phyloP scores from a whole-genome alignment of 2,329 filamentous ascomycete species.

The Raffaelea albimanens region DNA sequence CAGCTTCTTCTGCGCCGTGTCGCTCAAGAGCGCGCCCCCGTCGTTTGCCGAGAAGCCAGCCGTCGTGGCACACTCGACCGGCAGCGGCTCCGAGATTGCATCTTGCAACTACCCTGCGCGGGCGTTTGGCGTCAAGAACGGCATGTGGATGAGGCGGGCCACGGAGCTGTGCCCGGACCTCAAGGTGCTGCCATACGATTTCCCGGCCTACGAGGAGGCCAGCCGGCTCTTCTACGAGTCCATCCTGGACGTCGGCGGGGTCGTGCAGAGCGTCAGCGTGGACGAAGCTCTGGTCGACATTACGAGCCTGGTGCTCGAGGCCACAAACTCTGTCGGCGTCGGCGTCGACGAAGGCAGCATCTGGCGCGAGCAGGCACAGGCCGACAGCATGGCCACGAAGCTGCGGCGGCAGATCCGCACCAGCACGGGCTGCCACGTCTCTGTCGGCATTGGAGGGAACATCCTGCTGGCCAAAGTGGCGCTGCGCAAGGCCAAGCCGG shows the following conservation, averaged over 20 bases:
- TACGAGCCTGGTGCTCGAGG: slow-evolving; percentile 62
- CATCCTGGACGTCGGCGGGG: slow-evolving; percentile 67
- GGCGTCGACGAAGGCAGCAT: slow-evolving; percentile 58
- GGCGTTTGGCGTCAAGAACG: slow-evolving; percentile 81
- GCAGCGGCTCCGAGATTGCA: slow-evolving; percentile 85
- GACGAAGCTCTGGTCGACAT: slow-evolving; percentile 90
- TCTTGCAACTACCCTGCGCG: slow-evolving; percentile 95
- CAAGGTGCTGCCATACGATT: slow-evolving; percentile 91
- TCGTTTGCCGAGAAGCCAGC: slow-evolving; percentile 70
- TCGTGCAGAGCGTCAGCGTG: slow-evolving; percentile 93
- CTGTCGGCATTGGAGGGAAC: slow-evolving; percentile 84
- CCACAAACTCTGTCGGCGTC: slow-evolving; percentile 14
- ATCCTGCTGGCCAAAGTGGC: slow-evolving; percentile 88
- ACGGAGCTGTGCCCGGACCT: slow-evolving; percentile 74
- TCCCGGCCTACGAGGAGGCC: slow-evolving; percentile 86
- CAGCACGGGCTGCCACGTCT: slow-evolving; percentile 77
- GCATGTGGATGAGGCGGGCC: slow-evolving; percentile 98
- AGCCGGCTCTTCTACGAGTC: slow-evolving; percentile 81
- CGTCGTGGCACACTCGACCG: slow-evolving; percentile 80
- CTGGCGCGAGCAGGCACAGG: slow-evolving; percentile 69
- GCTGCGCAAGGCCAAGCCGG: slow-evolving; percentile 83
- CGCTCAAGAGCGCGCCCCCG: slow-evolving; percentile 63
- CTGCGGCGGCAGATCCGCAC: slow-evolving; percentile 63
- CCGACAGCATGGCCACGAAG: slow-evolving; percentile 56
- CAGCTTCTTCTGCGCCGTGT: slow-evolving; percentile 95